Evolutionary conservation across 352 stramenopile species (phyloP), one percentile per base, ranked within the genome.

Genomic region (Albugo laibachii): DNA sequence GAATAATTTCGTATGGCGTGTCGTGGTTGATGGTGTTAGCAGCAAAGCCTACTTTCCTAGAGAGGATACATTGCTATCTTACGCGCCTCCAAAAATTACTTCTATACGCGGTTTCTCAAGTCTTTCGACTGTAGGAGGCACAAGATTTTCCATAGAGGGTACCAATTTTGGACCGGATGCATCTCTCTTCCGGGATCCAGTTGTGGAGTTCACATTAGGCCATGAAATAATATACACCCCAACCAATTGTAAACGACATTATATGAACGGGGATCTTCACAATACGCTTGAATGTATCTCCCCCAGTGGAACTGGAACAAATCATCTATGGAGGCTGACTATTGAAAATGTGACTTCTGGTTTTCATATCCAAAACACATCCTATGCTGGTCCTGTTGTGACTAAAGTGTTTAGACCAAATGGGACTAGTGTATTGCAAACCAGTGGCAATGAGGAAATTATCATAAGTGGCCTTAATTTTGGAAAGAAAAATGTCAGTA

Each of bases 401-500:
- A 65, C 56, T n/a, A 69, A 64, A 18, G 68, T 80, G 5, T 69
- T 74, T 41, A 59, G 56, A 10, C 58, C 58, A 4, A 66, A 58
- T 48, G 65, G 68, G 15, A 58, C 73, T 27, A 61, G 49, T 4
- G 50, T 76, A 13, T 57, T 80, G 16, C 60, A 61, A 15, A 78
- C 68, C 12, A 69, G 65, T 37, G 68, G 68, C 1, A 56, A 52
- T 12, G 62, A 80, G 39, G 49, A 69, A 27, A 55, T 80, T n/a
- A 54, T 71, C 13, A 70, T 80, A 15, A 61, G 54, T n/a, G 65
- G 68, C 8, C 71, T 72, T 43, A 78, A 80, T 39, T 80, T 80
- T 51, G 68, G 68, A 13, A 47, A 46, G 1, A 54, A 59, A 10
- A 58, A 55, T 20, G 42, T 57, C 0, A 63, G 65, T 2, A 57